Base-by-base conservation (phyloP, 768 basidiomycete species). In the Lyophyllum decastes region DNA sequence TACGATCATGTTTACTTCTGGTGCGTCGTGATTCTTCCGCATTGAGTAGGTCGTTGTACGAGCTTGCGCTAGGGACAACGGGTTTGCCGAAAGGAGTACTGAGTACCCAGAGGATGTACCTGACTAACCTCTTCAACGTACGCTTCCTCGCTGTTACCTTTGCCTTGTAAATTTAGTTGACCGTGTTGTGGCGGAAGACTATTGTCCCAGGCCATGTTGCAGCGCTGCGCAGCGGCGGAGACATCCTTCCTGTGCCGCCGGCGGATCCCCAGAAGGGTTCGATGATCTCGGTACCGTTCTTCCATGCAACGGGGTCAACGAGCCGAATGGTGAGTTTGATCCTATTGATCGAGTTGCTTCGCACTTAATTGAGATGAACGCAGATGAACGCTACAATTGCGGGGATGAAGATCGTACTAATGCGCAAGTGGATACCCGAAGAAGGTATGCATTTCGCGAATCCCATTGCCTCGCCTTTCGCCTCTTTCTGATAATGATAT, bases 221-320 rank as follows among this genome's bases (percentile, higher is more conserved):
- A 14, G 50, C 65, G 4, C 67, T 82, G 27, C 70, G 78, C 25
- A 67, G 72, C 50, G 78, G 80, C 45, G 77, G 78, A 11, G 59
- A 67, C 35, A 65, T 77, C 21, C 64, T 74, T 12, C 59, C 62
- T 2, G n/a, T 41, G n/a, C 63, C 68, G 4, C 59, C 69, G 2
- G 51, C 68, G n/a, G 78, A 72, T 6, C 72, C 76, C 6, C 78
- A 80, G 65, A 76, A 72, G 56, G 78, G 74, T 11, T 63, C 75
- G 33, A 64, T 85, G 35, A 66, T 85, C 26, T 74, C 79, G n/a
- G 82, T 84, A 0, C 85, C 85, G 1, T 68, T 87, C 9, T 86
- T 87, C 70, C 85, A 86, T 68, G 83, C 82, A 8, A 83, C 82
- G 10, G 83, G 80, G 2, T 58, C 62, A 10, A 61, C 61, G 8